These are phyloP conservation scores for Pyrenophora tritici-repentis DNA, from an alignment of 2,329 filamentous ascomycete species.

Conservation along the genomic window DNA sequence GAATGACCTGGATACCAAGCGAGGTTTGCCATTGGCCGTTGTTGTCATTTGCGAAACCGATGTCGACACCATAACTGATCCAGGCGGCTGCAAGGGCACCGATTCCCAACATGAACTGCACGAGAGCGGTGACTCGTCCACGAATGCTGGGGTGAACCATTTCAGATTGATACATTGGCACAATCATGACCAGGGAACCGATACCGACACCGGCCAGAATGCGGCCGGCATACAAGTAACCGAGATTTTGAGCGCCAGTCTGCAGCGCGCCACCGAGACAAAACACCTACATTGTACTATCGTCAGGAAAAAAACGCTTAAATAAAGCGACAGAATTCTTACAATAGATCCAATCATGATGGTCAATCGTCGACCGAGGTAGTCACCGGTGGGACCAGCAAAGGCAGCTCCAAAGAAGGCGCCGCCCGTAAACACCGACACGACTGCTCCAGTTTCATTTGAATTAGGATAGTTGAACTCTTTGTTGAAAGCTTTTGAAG, in stretches of 20 bases:
- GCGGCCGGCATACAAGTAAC: constrained; percentile 72
- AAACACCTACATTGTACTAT: constrained; percentile 52
- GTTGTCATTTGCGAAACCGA: constrained; percentile 54
- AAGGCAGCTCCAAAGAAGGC: constrained; percentile 72
- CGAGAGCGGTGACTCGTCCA: constrained; percentile 73
- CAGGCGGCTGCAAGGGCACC: constrained; percentile 74
- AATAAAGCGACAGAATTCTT: not conserved
- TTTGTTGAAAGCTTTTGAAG: constrained; percentile 49
- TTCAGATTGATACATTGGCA: constrained; percentile 78
- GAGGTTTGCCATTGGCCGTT: constrained; percentile 65
- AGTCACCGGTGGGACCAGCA: constrained; percentile 68
- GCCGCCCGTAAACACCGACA: constrained; percentile 77
- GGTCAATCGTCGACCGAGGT: constrained; percentile 70
- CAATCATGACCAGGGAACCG: constrained; percentile 66
- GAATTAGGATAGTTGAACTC: constrained; percentile 47
- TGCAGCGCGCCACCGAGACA: constrained; percentile 74
- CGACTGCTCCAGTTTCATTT: constrained; percentile 67
- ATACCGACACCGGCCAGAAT: constrained; percentile 70
- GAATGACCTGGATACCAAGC: constrained; percentile 72
- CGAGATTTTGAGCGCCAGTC: constrained; percentile 65
- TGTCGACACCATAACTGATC: constrained; percentile 71
- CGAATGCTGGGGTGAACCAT: constrained; percentile 78
- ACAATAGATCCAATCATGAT: constrained; percentile 73
- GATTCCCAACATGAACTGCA: constrained; percentile 83
- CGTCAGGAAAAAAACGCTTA: not conserved